These are phyloP conservation scores for Solanum hybrid DNA, from an alignment of 305 asterid genomes.

Conservation along the genomic window DNA sequence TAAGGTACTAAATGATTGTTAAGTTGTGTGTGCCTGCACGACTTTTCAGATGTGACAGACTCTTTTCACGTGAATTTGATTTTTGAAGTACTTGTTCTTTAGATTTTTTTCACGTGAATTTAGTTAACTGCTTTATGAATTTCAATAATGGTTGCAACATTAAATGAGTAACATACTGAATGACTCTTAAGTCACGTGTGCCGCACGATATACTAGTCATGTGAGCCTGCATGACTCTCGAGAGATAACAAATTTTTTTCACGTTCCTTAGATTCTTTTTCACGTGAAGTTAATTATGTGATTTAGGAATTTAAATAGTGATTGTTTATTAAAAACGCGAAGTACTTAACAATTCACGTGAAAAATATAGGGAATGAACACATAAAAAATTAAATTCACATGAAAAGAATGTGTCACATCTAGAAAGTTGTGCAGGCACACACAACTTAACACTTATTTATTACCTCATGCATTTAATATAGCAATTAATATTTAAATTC, in stretches of 20 bases:
- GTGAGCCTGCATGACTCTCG: neutral
- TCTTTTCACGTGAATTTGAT: neutral
- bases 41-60: too few species aligned
- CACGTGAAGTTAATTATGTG: neutral
- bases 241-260: neutral
- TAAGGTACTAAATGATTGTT: neutral
- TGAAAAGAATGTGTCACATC: neutral
- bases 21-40: neutral
- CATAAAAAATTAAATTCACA: neutral
- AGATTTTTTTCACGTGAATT: neutral
- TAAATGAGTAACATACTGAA: neutral
- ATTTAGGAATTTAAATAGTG: neutral
- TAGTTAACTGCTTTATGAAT: neutral
- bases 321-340: neutral
- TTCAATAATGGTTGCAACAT: neutral
- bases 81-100: neutral
- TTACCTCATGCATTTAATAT: neutral
- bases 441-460: neutral
- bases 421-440: neutral
- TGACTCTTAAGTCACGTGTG: neutral
- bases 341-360: neutral
- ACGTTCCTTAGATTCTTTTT: neutral
- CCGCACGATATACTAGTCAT: neutral
- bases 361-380: neutral
- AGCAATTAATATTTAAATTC: neutral